Evolutionary conservation across 1,284 basidiomycete genomes (phyloP).

Genomic region (Austropuccinia psidii): DNA sequence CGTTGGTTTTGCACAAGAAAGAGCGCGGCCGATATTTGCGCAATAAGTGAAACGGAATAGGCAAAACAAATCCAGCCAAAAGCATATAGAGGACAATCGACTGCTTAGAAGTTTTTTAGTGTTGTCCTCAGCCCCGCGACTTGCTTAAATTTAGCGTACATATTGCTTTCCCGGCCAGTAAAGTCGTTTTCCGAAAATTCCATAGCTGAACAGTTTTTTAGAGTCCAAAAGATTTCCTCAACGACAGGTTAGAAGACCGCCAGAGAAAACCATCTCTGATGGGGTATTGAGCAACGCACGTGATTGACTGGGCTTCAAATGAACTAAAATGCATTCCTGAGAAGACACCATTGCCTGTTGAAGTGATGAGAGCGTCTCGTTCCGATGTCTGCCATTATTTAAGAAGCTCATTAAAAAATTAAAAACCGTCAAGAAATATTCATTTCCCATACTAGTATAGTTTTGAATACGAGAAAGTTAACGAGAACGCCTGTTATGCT

Average conservation of each 20-base stretch:
- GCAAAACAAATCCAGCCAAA: constrained; percentile 23
- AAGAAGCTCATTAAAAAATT: not conserved
- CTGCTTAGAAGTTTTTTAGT: not conserved
- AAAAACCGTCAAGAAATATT: not conserved
- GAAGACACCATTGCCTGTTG: constrained; percentile 23
- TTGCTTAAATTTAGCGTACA: constrained; percentile 8
- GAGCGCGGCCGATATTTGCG: constrained; percentile 14
- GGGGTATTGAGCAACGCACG: not conserved
- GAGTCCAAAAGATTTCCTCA: too few relatives aligned
- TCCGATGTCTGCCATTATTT: constrained; percentile 3
- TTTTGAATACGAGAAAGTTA: constrained; percentile 21
- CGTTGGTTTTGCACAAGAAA: constrained; percentile 15
- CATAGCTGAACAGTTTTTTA: constrained; percentile 4
- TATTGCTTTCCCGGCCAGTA: constrained; percentile 27
- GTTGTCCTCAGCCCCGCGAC: not conserved
- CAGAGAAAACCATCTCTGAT: too few relatives aligned
- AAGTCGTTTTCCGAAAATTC: constrained; percentile 30
- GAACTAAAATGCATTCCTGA: constrained; percentile 32
- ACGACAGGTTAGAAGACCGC: too few relatives aligned
- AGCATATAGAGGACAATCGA: constrained; percentile 31
- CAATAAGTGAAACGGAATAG: constrained; percentile 21
- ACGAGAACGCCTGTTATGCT: constrained; percentile 23
- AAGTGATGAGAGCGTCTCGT: constrained; percentile 16
- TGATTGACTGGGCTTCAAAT: constrained; percentile 35
- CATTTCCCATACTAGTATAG: constrained; percentile 11